These are phyloP conservation scores for Acrodontium crateriforme DNA, from an alignment of 2,329 filamentous ascomycete species.

Conservation along the genomic window DNA sequence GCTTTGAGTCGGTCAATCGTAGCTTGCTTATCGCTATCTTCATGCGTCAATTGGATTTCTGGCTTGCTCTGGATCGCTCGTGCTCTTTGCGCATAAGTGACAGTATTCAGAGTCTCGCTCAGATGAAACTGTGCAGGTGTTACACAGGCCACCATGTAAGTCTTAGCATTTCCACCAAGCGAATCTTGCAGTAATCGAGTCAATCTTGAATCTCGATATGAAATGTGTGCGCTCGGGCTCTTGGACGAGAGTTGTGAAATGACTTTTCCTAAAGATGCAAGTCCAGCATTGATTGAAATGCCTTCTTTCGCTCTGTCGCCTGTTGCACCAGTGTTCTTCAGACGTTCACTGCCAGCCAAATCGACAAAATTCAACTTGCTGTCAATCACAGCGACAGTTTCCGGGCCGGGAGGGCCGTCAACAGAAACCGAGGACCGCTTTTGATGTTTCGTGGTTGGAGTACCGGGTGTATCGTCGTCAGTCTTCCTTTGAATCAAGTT, in stretches of 20 bases:
- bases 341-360: conserved; percentile 84
- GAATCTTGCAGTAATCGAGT: conserved; percentile 93
- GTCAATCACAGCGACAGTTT: conserved; percentile 68
- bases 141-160: conserved; percentile 98
- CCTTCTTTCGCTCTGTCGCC: conserved; percentile 90
- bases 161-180: conserved; percentile 89
- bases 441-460: conserved; percentile 44
- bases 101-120: conserved; percentile 93
- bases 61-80: conserved; percentile 96
- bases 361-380: conserved; percentile 99
- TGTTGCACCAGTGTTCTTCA: conserved; percentile 94
- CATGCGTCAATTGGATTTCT: conserved; percentile 75
- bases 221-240: conserved; percentile 76
- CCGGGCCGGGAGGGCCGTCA: conserved; percentile 57
- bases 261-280: conserved; percentile 91
- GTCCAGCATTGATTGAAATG: conserved; percentile 93
- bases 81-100: conserved; percentile 88
- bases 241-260: conserved; percentile 94
- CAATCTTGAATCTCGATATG: conserved; percentile 94
- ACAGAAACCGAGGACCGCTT: conserved; percentile 79
- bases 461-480: conserved; percentile 26
- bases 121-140: conserved; percentile 94
- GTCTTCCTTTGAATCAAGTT: conserved; percentile 79
- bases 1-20: conserved; percentile 87
- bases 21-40: conserved; percentile 87